These are phyloP conservation scores for Circinella minor DNA, from an alignment of 371 early-diverging fungal species.

Conservation along the genomic window DNA sequence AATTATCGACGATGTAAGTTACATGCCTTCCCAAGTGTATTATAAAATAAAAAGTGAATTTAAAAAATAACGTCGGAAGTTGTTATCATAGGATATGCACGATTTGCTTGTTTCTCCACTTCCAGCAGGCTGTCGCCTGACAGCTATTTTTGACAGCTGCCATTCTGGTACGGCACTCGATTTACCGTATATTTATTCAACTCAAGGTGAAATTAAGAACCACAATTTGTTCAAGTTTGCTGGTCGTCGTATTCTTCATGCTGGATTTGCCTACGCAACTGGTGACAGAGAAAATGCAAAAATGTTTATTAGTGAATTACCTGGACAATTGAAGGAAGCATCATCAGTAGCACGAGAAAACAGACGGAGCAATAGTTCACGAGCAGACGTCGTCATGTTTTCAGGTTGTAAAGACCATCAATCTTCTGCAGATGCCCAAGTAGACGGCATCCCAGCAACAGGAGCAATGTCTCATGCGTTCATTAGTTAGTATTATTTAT, in stretches of 20 bases:
- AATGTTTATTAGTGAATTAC: constrained; percentile 50
- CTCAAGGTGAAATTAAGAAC: constrained; percentile 70
- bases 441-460: constrained; percentile 59
- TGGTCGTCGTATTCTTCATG: constrained; percentile 44
- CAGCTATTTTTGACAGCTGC: constrained; percentile 86
- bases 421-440: constrained; percentile 86
- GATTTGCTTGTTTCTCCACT: constrained; percentile 81
- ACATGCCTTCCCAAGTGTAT: neutral
- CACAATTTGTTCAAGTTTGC: constrained; percentile 51
- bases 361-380: constrained; percentile 58
- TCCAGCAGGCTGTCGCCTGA: constrained; percentile 83
- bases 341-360: constrained; percentile 39
- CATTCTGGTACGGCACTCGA: constrained; percentile 90
- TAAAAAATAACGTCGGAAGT: too few relatives aligned
- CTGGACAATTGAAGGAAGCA: constrained; percentile 45
- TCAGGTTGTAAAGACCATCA: constrained; percentile 91
- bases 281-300: constrained; percentile 52
- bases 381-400: constrained; percentile 87
- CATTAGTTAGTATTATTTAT: constrained; percentile 38
- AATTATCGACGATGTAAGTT: constrained; percentile 83
- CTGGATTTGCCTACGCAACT: constrained; percentile 57
- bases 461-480: constrained; percentile 92
- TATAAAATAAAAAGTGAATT: too few relatives aligned
- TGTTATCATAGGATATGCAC: constrained; percentile 62
- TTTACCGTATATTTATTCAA: constrained; percentile 82